A percentile compares a stretch with the other conserved stretches of the same genome.
Evolutionary conservation across 805 yeast genomes (phyloP).

Genomic region (Metschnikowia gelsemii): DNA sequence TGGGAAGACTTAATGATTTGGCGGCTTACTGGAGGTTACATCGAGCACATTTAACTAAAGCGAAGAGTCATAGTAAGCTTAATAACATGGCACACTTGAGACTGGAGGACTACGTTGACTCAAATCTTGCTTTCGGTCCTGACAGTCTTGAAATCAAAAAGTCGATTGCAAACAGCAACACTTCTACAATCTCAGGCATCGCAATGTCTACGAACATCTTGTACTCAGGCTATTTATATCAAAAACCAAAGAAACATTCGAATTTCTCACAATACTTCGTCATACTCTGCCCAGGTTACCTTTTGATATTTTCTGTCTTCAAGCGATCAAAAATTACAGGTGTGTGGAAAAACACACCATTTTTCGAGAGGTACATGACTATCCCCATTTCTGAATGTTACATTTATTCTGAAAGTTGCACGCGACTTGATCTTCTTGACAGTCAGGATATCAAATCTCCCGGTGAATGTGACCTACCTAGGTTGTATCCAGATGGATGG

Average conservation of each 20-base stretch:
- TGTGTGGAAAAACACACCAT: slow-evolving; percentile 45
- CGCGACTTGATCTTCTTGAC: slow-evolving; percentile 54
- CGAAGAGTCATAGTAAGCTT: slow-evolving; percentile 37
- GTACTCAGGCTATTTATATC: slow-evolving; percentile 64
- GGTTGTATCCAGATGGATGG: slow-evolving; percentile 83
- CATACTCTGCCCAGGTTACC: slow-evolving; percentile 66
- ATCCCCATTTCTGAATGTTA: slow-evolving; percentile 69
- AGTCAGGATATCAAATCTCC: slow-evolving; percentile 48
- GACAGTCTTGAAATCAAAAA: slow-evolving; percentile 22
- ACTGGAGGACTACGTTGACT: slow-evolving; percentile 57
- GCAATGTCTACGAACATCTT: slow-evolving; percentile 61
- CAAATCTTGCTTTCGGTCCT: slow-evolving; percentile 44
- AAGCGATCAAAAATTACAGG: slow-evolving; percentile 48
- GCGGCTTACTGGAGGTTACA: slow-evolving; percentile 58
- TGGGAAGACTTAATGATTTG: slow-evolving; percentile 45
- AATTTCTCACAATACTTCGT: slow-evolving; percentile 61
- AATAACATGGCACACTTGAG: slow-evolving; percentile 48
- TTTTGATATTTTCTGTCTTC: slow-evolving; percentile 56
- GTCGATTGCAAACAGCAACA: slow-evolving; percentile 49
- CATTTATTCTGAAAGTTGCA: slow-evolving; percentile 67
- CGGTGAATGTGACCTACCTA: slow-evolving; percentile 60
- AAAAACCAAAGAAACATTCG: slow-evolving; percentile 67
- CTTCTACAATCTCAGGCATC: slow-evolving; percentile 56
- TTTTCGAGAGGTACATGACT: slow-evolving; percentile 53
- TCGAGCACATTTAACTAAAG: slow-evolving; percentile 38